These are phyloP conservation scores for Aphanoascus verrucosus DNA, from an alignment of 2,329 filamentous ascomycete species.

Conservation along the genomic window DNA sequence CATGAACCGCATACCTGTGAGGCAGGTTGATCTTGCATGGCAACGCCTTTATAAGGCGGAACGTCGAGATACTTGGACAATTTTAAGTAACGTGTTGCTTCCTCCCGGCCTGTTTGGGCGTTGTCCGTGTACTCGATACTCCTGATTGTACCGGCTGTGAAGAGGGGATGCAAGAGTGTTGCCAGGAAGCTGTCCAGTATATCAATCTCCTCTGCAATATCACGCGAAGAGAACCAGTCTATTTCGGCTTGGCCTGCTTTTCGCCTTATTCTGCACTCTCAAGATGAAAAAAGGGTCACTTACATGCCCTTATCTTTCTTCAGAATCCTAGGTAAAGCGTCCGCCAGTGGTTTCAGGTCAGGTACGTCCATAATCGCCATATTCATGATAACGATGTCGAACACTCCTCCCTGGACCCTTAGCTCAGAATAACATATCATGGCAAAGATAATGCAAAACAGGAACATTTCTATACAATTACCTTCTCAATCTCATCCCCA, in stretches of 20 bases:
- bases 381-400: constrained; percentile 40
- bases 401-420: constrained; percentile 22
- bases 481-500: constrained; percentile 7
- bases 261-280: no score
- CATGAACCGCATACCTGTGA: constrained; percentile 25
- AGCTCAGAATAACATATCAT: not conserved
- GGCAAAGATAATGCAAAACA: no score
- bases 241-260: not conserved
- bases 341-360: constrained; percentile 35
- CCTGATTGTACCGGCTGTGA: constrained; percentile 36
- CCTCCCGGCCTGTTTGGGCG: constrained; percentile 28
- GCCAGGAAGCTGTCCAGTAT: constrained; percentile 33
- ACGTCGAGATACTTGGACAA: constrained; percentile 37
- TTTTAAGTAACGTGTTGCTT: constrained; percentile 29
- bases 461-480: not conserved
- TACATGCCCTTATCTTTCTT: constrained; percentile 33
- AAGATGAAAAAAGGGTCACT: constrained; percentile 18
- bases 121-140: constrained; percentile 33
- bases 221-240: no score
- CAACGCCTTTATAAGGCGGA: constrained; percentile 31
- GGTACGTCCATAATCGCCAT: constrained; percentile 43
- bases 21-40: constrained; percentile 27
- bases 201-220: not conserved
- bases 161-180: constrained; percentile 42
- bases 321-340: constrained; percentile 34